Evolutionary conservation across 1,139 yeast species (phyloP).

Genomic region (Lodderomyces beijingensis): DNA sequence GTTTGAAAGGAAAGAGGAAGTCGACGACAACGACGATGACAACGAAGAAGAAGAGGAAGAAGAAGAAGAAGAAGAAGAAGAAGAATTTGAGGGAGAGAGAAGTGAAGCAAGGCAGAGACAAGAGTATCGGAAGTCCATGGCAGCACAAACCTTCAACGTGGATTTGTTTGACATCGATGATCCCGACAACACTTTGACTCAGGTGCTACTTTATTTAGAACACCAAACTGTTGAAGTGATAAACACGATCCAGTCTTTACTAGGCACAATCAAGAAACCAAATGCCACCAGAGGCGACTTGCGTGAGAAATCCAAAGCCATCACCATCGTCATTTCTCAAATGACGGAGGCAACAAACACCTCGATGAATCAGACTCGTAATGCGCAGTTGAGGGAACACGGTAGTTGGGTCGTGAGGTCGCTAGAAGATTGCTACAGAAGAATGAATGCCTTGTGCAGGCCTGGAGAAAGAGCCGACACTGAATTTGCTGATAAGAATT

Average conservation of each 20-base stretch:
- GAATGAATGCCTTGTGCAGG: conserved; percentile 66
- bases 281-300: conserved; percentile 74
- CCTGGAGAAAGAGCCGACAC: conserved; percentile 49
- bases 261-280: conserved; percentile 71
- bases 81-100: conserved; percentile 22
- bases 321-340: conserved; percentile 70
- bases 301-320: conserved; percentile 67
- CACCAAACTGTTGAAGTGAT: conserved; percentile 93
- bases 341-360: conserved; percentile 90
- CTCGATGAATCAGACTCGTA: conserved; percentile 86
- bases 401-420: conserved; percentile 88
- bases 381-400: conserved; percentile 78
- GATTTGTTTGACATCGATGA: conserved; percentile 74
- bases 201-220: conserved; percentile 79
- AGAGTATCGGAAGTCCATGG: conserved; percentile 48
- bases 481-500: conserved; percentile 80
- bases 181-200: conserved; percentile 84
- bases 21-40: conserved; percentile 1
- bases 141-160: conserved; percentile 58
- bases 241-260: conserved; percentile 77
- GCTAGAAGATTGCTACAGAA: conserved; percentile 75
- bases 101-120: conserved; percentile 41
- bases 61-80: conserved; percentile 15
- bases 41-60: conserved; percentile 3
- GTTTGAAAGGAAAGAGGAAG: not conserved